Conservation (phyloP, 768 basidiomycete species). For the Pulveroboletus sp. region DNA sequence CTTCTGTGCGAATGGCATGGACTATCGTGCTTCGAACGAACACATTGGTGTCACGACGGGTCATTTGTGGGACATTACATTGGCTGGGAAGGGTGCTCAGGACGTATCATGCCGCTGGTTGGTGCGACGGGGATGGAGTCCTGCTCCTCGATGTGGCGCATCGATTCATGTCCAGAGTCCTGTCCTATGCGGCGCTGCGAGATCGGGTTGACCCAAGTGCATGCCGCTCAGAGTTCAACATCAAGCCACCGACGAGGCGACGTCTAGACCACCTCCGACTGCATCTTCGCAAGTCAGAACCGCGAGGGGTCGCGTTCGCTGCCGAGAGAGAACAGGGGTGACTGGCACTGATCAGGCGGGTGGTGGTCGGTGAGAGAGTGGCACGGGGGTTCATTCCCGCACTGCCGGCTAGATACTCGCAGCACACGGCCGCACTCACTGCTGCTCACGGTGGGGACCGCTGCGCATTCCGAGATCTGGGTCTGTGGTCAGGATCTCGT, state of each 20-base stretch:
- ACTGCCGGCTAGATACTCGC: no score
- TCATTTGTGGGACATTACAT: neutral
- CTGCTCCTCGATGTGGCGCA: constrained; percentile 19
- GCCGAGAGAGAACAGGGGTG: no score
- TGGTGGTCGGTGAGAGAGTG: no score
- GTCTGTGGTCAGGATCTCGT: constrained; percentile 4
- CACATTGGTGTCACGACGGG: neutral
- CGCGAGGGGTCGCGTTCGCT: neutral
- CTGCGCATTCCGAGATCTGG: constrained; percentile 15
- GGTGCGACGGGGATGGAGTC: neutral
- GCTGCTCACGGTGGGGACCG: constrained; percentile 5
- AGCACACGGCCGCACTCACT: no score
- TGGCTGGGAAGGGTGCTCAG: no score
- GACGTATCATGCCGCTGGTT: neutral
- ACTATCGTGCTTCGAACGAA: constrained; percentile 1
- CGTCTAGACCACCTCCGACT: constrained; percentile 6
- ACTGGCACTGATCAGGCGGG: no score
- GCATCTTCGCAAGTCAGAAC: constrained; percentile 9
- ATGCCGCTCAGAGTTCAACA: neutral
- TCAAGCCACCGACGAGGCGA: constrained; percentile 28
- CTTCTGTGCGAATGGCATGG: constrained; percentile 7
- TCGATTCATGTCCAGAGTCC: constrained; percentile 6
- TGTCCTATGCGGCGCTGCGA: constrained; percentile 1
- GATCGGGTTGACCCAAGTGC: no score
- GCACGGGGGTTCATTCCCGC: no score